Evolutionary conservation across 495 filamentous ascomycete genomes (phyloP), one percentile per base, ranked within the genome.

Genomic region (Thozetella sp.): DNA sequence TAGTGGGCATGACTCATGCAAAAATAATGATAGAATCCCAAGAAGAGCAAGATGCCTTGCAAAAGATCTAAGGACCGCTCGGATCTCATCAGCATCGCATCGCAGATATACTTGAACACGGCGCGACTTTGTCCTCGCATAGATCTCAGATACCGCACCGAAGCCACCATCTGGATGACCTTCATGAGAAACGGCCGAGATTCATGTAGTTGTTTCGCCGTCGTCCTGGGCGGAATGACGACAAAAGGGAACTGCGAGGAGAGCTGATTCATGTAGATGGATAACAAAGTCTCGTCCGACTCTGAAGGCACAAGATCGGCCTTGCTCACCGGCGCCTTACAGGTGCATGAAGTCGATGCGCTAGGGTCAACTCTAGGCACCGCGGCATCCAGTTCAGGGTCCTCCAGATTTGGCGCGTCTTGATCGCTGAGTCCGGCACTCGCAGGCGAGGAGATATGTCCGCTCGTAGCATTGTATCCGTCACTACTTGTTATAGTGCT

Each of bases 21-120:
- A 57, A 67, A 78, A 61, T 72, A 75, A 50, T 72, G 74, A 48
- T 74, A 77, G 68, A 72, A 82, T 11, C 79, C 80, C 19, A 83
- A 61, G 48, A 77, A 72, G 1, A 82, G 63, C 12, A 81, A 61
- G 22, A 82, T 70, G 17, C 80, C 78, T 66, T 80, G 74, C 12
- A 84, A 72, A 19, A 81, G 62, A 40, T 85, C 80, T 40, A 84
- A 63, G 24, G 75, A 80, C 19, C 77, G 66, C 46, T 83, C 76
- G 4, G 73, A 72, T 30, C 75, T 72, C 53, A 82, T 57, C 15
- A 83, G 62, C 68, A 85, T 76, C 22, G 72, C 70, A 24, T 76
- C 71, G 22, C 75, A 61, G 52, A 80, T 61, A 40, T 70, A 65
- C 55, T 63, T 70, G 60, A 79, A 75, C 23, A 82, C 61, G 27